These are phyloP conservation scores for Beauveria medogensis DNA, from an alignment of 2,329 filamentous ascomycete genomes.

Conservation along the genomic window DNA sequence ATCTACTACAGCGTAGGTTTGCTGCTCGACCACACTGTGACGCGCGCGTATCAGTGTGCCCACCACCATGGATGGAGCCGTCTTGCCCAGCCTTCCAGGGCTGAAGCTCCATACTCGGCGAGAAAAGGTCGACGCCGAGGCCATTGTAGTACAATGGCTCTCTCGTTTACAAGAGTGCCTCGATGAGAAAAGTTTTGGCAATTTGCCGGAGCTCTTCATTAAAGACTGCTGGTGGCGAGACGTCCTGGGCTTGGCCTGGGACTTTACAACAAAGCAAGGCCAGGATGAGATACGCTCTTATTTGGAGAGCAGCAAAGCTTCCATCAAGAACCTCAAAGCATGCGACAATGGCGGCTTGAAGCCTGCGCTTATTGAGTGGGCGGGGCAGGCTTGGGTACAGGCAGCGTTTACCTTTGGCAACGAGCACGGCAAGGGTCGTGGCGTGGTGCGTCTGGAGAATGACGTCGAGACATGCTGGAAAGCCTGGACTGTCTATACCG, in stretches of 20 bases:
- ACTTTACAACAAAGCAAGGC: conserved; percentile 20
- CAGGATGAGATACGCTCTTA: conserved; percentile 12
- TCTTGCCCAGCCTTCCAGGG: not conserved
- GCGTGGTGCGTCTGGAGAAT: conserved; percentile 2
- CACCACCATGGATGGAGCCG: conserved; percentile 4
- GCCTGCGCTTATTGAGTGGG: conserved; percentile 4
- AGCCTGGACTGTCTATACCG: conserved; percentile 5
- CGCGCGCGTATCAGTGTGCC: no score
- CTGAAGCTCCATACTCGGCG: not conserved
- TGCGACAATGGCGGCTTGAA: not conserved
- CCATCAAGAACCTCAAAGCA: not conserved
- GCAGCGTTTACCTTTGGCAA: conserved; percentile 1
- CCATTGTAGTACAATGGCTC: not conserved
- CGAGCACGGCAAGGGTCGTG: not conserved
- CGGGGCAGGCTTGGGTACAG: conserved; percentile 5
- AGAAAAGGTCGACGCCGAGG: not conserved
- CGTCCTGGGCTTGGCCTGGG: conserved; percentile 21
- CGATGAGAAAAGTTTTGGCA: not conserved
- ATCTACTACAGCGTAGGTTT: no score
- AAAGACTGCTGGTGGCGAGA: conserved; percentile 23
- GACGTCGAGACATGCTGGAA: not conserved
- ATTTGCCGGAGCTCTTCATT: conserved; percentile 17
- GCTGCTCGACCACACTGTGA: no score
- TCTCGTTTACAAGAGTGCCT: not conserved
- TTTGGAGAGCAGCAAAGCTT: not conserved